Evolutionary conservation across 306 rosid species (phyloP).

Genomic region (Castanospermum australe): DNA sequence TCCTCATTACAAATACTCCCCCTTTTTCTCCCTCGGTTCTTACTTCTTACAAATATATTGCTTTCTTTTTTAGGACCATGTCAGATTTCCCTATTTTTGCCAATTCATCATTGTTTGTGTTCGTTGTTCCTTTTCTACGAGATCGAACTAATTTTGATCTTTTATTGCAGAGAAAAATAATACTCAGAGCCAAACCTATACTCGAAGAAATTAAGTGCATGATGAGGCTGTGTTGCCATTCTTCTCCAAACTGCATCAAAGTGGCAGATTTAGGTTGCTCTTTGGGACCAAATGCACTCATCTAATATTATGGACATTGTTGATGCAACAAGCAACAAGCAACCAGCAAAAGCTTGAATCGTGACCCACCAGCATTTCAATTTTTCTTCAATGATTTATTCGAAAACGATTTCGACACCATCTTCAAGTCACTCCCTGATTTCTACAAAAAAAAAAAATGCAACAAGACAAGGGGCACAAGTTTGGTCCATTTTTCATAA

Average conservation of each 20-base stretch:
- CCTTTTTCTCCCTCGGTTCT: too few species aligned
- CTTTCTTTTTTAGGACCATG: too few species aligned
- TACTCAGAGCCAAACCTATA: too few species aligned
- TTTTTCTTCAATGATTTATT: constrained; percentile 44
- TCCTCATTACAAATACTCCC: too few species aligned
- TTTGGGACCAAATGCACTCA: constrained; percentile 16
- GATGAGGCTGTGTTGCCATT: background rate
- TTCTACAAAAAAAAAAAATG: constrained; percentile 16
- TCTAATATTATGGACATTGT: constrained; percentile 10
- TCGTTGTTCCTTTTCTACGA: too few species aligned
- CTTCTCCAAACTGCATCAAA: background rate
- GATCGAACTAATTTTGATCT: too few species aligned
- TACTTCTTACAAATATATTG: too few species aligned
- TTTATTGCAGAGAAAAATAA: too few species aligned
- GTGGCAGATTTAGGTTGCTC: constrained; percentile 35
- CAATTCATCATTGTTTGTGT: too few species aligned
- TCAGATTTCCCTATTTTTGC: too few species aligned
- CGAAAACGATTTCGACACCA: constrained; percentile 39
- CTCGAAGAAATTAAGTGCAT: too few species aligned
- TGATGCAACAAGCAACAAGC: background rate
- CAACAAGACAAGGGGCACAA: background rate
- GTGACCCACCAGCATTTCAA: constrained; percentile 17
- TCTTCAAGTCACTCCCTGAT: constrained; percentile 32
- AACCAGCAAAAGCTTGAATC: too few species aligned
- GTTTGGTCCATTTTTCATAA: constrained; percentile 28